Base-by-base conservation (phyloP, 192 early-diverging fungal genomes). In the Coemansia sp. region DNA sequence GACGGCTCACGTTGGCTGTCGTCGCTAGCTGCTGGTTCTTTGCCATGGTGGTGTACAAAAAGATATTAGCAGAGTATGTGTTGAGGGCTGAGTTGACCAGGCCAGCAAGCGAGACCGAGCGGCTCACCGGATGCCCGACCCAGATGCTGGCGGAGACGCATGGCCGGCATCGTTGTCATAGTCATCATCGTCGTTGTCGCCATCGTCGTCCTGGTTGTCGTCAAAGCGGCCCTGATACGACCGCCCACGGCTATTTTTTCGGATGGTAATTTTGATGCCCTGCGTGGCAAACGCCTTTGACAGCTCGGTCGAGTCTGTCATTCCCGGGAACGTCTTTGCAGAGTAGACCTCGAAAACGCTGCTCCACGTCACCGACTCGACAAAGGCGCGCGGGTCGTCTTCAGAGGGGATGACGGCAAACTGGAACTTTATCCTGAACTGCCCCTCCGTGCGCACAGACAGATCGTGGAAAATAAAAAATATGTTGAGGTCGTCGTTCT, bases 401-500 rank as follows among this genome's bases (percentile, higher is more conserved):
- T 87, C 83, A 60, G 84, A 84, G 15, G 83, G 85, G 10, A 90
- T 77, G 36, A 89, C 69, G 4, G 86, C 80, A 59, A 93, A 90
- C 24, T 86, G 86, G 76, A 92, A 91, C 62, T 83, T 84, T n/a
- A 93, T 74, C 9, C 82, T 82, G 68, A 90, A 93, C 11, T 60
- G 73, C 5, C 92, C 92, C 80, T 93, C 92, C 1, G 88, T 91
- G 31, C 92, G 76, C 19, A 93, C 87, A 19, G 88, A 90, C 42
- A 93, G 70, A 64, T 93, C 92, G 58, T 91, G 92, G 74, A 93
- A 93, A 41, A 93, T 85, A 68, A 93, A 93, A 43, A 89, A 93
- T 32, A 92, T 86, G 22, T 88, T 90, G 39, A 87, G 74, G 20
- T 89, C 69, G 62, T 89, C 87, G 47, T 89, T 69, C 25, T 87